Percentiles rank a stretch among this genome's conserved stretches.
phyloP scores from a whole-genome alignment of 768 basidiomycete species.

The Lyophyllum atratum region DNA sequence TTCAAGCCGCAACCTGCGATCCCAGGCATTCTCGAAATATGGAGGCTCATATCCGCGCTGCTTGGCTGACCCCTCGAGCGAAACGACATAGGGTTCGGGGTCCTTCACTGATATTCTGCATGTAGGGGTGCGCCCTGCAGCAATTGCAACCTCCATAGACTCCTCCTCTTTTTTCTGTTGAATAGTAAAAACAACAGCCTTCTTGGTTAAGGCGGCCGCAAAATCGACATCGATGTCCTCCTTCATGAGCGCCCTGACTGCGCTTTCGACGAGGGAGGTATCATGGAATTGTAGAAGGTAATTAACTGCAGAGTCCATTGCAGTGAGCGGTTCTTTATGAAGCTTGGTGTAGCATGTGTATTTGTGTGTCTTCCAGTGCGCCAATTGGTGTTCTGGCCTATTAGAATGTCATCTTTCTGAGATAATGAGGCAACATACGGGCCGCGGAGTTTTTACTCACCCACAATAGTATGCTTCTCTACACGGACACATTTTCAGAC shows the following conservation, averaged over 20 bases:
- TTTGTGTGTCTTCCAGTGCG: not conserved
- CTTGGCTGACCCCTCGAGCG: not conserved
- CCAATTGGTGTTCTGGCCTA: not conserved
- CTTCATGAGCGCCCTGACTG: not conserved
- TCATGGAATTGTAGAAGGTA: constrained; percentile 2
- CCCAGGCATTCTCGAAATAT: not conserved
- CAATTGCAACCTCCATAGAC: not conserved
- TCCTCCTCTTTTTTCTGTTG: not conserved
- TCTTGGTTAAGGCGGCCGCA: not conserved
- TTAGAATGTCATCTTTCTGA: not conserved
- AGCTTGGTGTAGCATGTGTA: not conserved
- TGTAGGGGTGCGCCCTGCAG: not conserved
- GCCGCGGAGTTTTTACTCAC: not conserved
- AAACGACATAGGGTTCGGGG: not conserved
- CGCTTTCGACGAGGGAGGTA: not conserved
- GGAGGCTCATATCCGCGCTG: not conserved
- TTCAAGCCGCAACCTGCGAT: not conserved
- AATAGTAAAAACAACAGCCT: not conserved
- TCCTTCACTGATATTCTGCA: not conserved
- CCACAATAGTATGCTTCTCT: constrained; percentile 2
- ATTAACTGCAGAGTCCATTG: not conserved
- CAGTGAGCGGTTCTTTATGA: not conserved
- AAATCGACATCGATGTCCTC: constrained; percentile 1
- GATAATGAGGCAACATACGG: not conserved
- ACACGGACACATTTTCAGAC: constrained; percentile 2